phyloP scores from a whole-genome alignment of 2,329 filamentous ascomycete genomes.

The Hypocrella siamensis region DNA sequence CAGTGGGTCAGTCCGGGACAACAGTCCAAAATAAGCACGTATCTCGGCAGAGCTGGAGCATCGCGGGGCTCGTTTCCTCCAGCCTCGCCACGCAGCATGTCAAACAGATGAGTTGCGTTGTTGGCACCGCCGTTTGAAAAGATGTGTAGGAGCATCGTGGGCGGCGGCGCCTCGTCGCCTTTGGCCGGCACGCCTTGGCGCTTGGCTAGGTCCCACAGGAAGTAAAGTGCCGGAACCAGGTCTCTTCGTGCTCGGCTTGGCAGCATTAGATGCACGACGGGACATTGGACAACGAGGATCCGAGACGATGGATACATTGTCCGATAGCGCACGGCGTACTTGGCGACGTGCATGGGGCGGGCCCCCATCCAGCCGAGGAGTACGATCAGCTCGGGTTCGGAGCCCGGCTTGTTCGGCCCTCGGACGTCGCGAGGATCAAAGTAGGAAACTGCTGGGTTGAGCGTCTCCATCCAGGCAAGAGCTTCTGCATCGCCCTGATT shows the following conservation, averaged over 20 bases:
- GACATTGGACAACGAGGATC: conserved; percentile 30
- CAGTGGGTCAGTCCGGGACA: conserved; percentile 29
- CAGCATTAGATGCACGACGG: conserved; percentile 19
- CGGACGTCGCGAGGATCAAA: conserved; percentile 14
- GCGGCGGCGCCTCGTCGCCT: conserved; percentile 6
- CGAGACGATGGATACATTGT: conserved; percentile 25
- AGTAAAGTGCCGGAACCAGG: conserved; percentile 22
- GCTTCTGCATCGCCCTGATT: conserved; percentile 4
- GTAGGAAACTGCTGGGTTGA: conserved; percentile 21
- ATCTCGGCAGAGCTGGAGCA: conserved; percentile 17
- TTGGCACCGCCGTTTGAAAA: conserved; percentile 38
- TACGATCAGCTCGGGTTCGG: conserved; percentile 28
- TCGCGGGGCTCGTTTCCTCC: conserved; percentile 5
- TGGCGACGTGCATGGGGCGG: conserved; percentile 31
- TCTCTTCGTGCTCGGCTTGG: conserved; percentile 14
- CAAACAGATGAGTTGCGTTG: conserved; percentile 19
- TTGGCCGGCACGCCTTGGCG: conserved; percentile 9
- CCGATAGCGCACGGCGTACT: conserved; percentile 32
- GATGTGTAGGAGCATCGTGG: conserved; percentile 26
- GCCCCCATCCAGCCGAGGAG: conserved; percentile 36
- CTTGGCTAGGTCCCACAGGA: conserved; percentile 17
- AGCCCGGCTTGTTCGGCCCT: neutral
- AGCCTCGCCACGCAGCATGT: conserved; percentile 8
- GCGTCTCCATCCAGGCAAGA: conserved; percentile 20
- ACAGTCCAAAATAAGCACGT: conserved; percentile 31